Conservation (phyloP, 2,329 filamentous ascomycete genomes). For the Thermothelomyces thermophilus region DNA sequence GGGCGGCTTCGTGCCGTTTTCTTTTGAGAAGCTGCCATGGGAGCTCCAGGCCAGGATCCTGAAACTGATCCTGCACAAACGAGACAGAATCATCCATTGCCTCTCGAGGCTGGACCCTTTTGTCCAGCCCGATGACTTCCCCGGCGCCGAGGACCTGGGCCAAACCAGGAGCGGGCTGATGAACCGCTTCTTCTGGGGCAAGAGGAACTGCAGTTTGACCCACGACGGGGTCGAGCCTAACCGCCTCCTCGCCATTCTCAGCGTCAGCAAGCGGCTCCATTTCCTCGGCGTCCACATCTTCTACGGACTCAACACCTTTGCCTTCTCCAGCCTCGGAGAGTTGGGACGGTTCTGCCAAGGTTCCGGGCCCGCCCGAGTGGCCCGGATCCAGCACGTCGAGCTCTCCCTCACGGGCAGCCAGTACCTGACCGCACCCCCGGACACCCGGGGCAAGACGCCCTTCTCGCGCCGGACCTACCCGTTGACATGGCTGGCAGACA, state of each 20-base stretch:
- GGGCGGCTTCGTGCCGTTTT: not conserved
- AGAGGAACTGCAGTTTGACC: slow-evolving; percentile 28
- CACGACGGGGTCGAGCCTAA: slow-evolving; percentile 31
- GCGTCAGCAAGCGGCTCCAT: slow-evolving; percentile 36
- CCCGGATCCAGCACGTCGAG: slow-evolving; percentile 41
- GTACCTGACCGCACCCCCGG: slow-evolving; percentile 24
- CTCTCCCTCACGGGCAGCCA: slow-evolving; percentile 38
- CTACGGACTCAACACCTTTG: slow-evolving; percentile 44
- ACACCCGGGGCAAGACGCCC: too few species aligned
- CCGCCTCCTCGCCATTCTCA: slow-evolving; percentile 32
- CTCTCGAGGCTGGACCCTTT: slow-evolving; percentile 39
- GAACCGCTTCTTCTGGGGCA: slow-evolving; percentile 36
- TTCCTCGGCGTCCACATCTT: slow-evolving; percentile 39
- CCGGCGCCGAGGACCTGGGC: slow-evolving; percentile 6
- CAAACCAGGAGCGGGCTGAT: slow-evolving; percentile 25
- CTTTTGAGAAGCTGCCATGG: slow-evolving; percentile 28
- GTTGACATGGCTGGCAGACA: slow-evolving; percentile 32
- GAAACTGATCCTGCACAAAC: slow-evolving; percentile 31
- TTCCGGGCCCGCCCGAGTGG: slow-evolving; percentile 33
- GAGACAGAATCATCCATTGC: slow-evolving; percentile 34
- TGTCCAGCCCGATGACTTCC: slow-evolving; percentile 5
- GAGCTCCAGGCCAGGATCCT: slow-evolving; percentile 33
- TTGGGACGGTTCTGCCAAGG: slow-evolving; percentile 41
- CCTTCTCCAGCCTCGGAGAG: slow-evolving; percentile 48
- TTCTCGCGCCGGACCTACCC: slow-evolving; percentile 35